A percentile compares a stretch with the other conserved stretches of the same genome.
These are phyloP conservation scores for Cotoneaster glaucophyllus DNA, from an alignment of 306 rosid genomes.

Conservation along the genomic window DNA sequence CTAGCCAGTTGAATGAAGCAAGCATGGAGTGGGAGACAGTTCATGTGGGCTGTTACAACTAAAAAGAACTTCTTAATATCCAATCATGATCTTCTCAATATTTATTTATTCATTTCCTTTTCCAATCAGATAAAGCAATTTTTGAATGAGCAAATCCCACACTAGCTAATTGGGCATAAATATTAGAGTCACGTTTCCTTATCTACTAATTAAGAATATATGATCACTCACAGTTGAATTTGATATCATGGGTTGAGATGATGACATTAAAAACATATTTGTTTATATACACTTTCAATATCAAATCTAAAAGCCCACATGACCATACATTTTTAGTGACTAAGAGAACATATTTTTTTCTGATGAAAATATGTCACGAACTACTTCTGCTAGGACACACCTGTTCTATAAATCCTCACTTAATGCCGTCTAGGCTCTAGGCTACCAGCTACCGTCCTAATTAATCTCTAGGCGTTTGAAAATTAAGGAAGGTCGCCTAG, in stretches of 20 bases:
- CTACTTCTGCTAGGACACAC: background rate
- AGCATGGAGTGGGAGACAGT: slow-evolving; percentile 78
- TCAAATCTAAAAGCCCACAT: too few species aligned
- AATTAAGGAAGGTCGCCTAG: too few species aligned
- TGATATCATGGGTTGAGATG: too few species aligned
- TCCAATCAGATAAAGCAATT: slow-evolving; percentile 25
- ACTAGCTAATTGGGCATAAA: background rate
- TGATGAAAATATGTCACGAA: background rate
- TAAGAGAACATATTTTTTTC: background rate
- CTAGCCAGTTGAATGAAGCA: slow-evolving; percentile 35
- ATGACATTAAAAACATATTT: too few species aligned
- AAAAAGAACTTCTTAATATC: slow-evolving; percentile 22
- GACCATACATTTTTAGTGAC: background rate
- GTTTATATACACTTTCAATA: background rate
- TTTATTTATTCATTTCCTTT: slow-evolving; percentile 1
- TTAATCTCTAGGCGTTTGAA: too few species aligned
- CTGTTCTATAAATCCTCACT: too few species aligned
- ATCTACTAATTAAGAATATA: background rate
- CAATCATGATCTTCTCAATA: slow-evolving; percentile 29
- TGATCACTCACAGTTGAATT: too few species aligned
- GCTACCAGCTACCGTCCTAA: too few species aligned
- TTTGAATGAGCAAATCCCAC: slow-evolving; percentile 33
- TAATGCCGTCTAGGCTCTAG: too few species aligned
- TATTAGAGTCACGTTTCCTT: background rate
- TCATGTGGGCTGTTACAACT: slow-evolving; percentile 42